These are phyloP conservation scores for Alternaria gansuensis DNA, from an alignment of 2,329 filamentous ascomycete species.

Conservation along the genomic window DNA sequence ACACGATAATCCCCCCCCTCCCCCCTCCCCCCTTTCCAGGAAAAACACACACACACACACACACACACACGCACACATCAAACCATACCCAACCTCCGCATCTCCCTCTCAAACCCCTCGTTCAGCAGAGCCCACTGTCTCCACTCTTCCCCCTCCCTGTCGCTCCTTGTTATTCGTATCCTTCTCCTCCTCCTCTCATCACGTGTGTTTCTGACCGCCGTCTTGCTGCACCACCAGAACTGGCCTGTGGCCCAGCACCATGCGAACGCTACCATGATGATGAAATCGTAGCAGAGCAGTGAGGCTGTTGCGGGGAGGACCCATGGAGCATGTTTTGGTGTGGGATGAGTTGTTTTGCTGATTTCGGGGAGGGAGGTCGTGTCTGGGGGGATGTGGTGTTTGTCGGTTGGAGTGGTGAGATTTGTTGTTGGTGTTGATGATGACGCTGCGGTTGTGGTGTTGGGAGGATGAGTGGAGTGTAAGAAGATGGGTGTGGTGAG, in stretches of 20 bases:
- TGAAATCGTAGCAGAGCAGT: slow-evolving; percentile 34
- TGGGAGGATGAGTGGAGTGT: background rate
- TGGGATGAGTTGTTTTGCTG: background rate
- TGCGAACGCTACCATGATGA: slow-evolving; percentile 19
- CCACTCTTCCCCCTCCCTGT: slow-evolving; percentile 5
- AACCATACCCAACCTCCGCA: slow-evolving; percentile 39
- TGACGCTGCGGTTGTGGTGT: background rate
- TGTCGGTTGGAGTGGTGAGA: background rate
- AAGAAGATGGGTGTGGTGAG: background rate
- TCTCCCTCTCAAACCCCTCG: slow-evolving; percentile 30
- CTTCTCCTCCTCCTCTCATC: slow-evolving; percentile 4
- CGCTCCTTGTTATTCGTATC: background rate
- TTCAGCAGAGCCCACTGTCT: slow-evolving; percentile 7
- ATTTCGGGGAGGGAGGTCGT: background rate
- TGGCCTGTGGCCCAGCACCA: slow-evolving; percentile 27
- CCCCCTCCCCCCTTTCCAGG: no score
- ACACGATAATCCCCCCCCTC: no score
- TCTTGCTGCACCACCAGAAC: slow-evolving; percentile 18
- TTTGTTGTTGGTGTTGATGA: background rate
- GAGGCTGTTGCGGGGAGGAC: slow-evolving; percentile 23
- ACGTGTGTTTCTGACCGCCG: slow-evolving; percentile 1
- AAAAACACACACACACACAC: background rate
- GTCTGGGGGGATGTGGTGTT: background rate
- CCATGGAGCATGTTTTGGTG: slow-evolving; percentile 3
- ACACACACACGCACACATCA: slow-evolving; percentile 1